Percentiles rank a stretch among this genome's conserved stretches.
Conservation (phyloP, 495 filamentous ascomycete species). For the Neurospora sp. region DNA sequence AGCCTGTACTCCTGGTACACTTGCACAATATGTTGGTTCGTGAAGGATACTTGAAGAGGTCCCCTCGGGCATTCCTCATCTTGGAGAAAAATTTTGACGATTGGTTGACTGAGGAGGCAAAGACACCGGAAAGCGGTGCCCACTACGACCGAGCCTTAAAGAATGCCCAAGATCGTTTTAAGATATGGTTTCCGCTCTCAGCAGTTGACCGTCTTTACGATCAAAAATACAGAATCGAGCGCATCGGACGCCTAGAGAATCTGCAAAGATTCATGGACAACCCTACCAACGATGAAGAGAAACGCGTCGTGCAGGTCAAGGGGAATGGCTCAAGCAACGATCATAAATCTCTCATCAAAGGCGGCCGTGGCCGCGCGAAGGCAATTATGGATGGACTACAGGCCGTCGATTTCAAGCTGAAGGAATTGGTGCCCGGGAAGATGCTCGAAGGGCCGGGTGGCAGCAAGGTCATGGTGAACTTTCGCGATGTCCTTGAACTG, state of each 20-base stretch:
- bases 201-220: background rate
- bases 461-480: background rate
- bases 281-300: background rate
- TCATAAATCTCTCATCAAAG: background rate
- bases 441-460: background rate
- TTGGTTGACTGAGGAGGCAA: background rate
- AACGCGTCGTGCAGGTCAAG: background rate
- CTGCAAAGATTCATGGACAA: background rate
- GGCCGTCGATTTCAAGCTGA: background rate
- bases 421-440: background rate
- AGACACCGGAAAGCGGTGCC: background rate
- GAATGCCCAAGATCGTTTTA: background rate
- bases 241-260: background rate
- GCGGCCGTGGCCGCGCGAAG: background rate
- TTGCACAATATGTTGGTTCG: background rate
- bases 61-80: background rate
- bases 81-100: background rate
- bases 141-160: background rate
- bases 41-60: background rate
- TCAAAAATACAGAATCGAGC: background rate
- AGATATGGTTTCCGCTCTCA: background rate
- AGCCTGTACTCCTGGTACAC: background rate
- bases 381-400: background rate
- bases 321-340: background rate
- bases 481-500: background rate